phyloP scores from a whole-genome alignment of 1,139 yeast species.

The Keqinozyma sinolaborantium region DNA sequence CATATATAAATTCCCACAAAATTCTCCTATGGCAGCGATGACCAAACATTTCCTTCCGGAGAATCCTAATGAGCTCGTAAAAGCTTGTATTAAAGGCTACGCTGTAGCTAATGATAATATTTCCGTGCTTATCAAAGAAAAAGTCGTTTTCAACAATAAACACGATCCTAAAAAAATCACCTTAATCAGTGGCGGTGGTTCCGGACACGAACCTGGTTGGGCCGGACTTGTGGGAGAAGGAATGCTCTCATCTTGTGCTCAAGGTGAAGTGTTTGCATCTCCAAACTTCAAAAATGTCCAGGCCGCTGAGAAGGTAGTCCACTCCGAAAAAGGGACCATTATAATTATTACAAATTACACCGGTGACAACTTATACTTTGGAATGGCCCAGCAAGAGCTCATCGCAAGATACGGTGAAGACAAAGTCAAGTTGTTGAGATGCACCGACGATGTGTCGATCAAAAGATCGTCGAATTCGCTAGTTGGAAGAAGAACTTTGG shows the following conservation, averaged over 20 bases:
- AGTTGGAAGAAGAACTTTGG: constrained; percentile 50
- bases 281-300: constrained; percentile 40
- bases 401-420: constrained; percentile 19
- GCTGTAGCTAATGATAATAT: constrained; percentile 14
- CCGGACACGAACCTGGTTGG: constrained; percentile 49
- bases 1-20: not conserved
- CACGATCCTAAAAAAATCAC: constrained; percentile 25
- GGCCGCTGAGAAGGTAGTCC: constrained; percentile 28
- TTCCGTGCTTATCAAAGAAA: constrained; percentile 25
- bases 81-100: constrained; percentile 16
- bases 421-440: constrained; percentile 17
- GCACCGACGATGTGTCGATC: constrained; percentile 47
- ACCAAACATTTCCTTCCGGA: constrained; percentile 19
- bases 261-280: constrained; percentile 45
- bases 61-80: constrained; percentile 14
- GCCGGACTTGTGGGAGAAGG: constrained; percentile 43
- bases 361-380: constrained; percentile 32
- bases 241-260: constrained; percentile 43
- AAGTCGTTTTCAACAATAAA: constrained; percentile 29
- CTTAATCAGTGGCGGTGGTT: constrained; percentile 41
- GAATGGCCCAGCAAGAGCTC: constrained; percentile 30
- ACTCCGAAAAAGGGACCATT: constrained; percentile 19
- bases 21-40: constrained; percentile 5
- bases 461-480: constrained; percentile 38
- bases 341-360: constrained; percentile 27